These are phyloP conservation scores for Solanum commersonii DNA, from an alignment of 257 asterid genomes.

Conservation along the genomic window DNA sequence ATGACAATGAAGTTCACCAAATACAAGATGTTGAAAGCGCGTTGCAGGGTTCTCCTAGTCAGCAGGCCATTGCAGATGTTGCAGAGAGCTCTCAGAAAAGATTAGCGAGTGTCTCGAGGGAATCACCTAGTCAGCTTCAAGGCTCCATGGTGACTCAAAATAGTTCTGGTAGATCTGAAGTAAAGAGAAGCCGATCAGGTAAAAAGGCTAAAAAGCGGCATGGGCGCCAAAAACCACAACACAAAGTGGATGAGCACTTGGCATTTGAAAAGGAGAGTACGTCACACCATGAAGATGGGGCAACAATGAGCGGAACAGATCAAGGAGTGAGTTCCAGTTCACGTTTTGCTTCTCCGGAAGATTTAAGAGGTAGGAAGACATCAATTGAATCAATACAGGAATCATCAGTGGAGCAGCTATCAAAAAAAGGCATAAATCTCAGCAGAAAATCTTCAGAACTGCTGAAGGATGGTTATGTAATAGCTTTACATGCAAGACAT, in stretches of 20 bases:
- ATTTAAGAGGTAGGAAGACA: conserved; percentile 58
- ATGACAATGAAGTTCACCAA: conserved; percentile 34
- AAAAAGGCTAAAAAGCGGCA: conserved; percentile 95
- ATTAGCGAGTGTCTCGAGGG: conserved; percentile 40
- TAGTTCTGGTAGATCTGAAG: conserved; percentile 55
- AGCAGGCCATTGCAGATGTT: conserved; percentile 38
- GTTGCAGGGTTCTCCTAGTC: conserved; percentile 47
- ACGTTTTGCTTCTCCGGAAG: conserved; percentile 90
- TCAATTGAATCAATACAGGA: conserved; percentile 49
- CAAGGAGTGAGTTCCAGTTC: conserved; percentile 87
- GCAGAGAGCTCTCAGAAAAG: conserved; percentile 74
- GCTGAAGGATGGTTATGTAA: conserved; percentile 80
- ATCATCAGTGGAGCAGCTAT: conserved; percentile 37
- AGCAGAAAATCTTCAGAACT: conserved; percentile 48
- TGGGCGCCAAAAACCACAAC: conserved; percentile 79
- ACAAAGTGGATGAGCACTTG: conserved; percentile 60
- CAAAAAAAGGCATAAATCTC: conserved; percentile 39
- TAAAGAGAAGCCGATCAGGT: conserved; percentile 84
- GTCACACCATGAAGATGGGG: conserved; percentile 80
- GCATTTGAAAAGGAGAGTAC: conserved; percentile 62
- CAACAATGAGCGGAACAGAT: conserved; percentile 83
- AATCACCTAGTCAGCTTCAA: conserved; percentile 53
- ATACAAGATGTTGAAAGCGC: conserved; percentile 39
- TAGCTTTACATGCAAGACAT: conserved; percentile 80
- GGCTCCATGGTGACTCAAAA: conserved; percentile 50